Percentiles rank a stretch among this genome's conserved stretches.
phyloP scores from a whole-genome alignment of 1,284 basidiomycete species.

The Cryptococcus amylolentus region DNA sequence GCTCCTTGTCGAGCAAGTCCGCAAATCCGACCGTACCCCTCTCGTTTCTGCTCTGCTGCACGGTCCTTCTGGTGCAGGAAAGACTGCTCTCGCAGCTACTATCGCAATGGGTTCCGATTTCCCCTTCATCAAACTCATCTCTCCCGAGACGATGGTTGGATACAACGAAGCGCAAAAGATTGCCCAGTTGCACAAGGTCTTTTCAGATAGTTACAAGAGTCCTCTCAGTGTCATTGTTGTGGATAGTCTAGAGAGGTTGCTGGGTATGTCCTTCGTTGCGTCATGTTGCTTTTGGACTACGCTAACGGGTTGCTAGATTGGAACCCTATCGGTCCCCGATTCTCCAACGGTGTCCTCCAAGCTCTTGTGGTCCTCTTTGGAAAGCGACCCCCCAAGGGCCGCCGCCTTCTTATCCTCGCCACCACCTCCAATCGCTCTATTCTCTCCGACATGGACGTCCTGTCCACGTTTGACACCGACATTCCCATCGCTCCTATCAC shows the following conservation, averaged over 20 bases:
- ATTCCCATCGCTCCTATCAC: conserved; percentile 80
- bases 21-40: conserved; percentile 82
- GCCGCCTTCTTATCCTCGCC: conserved; percentile 85
- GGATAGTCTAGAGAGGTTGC: conserved; percentile 85
- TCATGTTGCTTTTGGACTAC: background rate
- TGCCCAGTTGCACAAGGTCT: conserved; percentile 86
- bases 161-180: conserved; percentile 90
- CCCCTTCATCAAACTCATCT: conserved; percentile 97
- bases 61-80: conserved; percentile 84
- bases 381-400: conserved; percentile 91
- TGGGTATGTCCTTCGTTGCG: conserved; percentile 58
- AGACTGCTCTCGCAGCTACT: conserved; percentile 91
- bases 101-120: conserved; percentile 90
- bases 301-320: conserved; percentile 61
- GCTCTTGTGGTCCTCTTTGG: conserved; percentile 84
- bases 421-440: conserved; percentile 87
- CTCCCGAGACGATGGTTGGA: conserved; percentile 96
- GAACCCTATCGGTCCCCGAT: conserved; percentile 95
- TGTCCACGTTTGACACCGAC: conserved; percentile 85
- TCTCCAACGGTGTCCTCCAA: conserved; percentile 92
- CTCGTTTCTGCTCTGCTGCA: conserved; percentile 88
- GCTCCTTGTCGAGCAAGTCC: conserved; percentile 92
- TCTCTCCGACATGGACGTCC: conserved; percentile 83
- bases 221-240: conserved; percentile 94
- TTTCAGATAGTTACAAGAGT: conserved; percentile 95